phyloP scores from a whole-genome alignment of 2,329 filamentous ascomycete genomes.

The Balansia obtecta region DNA sequence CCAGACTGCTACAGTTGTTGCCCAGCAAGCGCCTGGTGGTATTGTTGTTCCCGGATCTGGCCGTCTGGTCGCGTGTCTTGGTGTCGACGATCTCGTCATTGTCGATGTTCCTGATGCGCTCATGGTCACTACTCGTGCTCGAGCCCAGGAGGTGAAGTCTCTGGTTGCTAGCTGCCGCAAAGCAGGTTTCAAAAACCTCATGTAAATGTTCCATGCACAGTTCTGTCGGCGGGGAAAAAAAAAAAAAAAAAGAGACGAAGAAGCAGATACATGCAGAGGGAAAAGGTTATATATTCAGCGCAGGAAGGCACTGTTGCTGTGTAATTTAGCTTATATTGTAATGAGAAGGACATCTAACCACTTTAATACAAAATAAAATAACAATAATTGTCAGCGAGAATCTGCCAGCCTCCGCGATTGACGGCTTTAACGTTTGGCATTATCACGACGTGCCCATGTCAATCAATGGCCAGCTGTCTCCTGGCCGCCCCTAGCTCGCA shows the following conservation, averaged over 20 bases:
- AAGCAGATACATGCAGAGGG: not conserved
- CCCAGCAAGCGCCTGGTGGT: slow-evolving; percentile 14
- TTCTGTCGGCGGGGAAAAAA: not conserved
- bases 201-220: slow-evolving; percentile 6
- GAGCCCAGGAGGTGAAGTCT: slow-evolving; percentile 16
- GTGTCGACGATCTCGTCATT: slow-evolving; percentile 16
- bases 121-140: slow-evolving; percentile 15
- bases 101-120: slow-evolving; percentile 15
- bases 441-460: no score
- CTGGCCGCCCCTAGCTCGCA: not conserved
- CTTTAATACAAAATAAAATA: not conserved
- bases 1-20: slow-evolving; percentile 9
- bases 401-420: not conserved
- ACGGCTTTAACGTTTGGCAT: no score
- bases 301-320: not conserved
- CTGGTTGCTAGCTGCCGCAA: slow-evolving; percentile 15
- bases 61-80: slow-evolving; percentile 14
- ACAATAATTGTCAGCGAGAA: not conserved
- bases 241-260: no score
- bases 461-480: not conserved
- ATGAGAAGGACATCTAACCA: not conserved
- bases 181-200: slow-evolving; percentile 12
- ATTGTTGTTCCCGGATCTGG: slow-evolving; percentile 15
- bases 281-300: not conserved
- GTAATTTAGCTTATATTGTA: not conserved